phyloP scores from a whole-genome alignment of 768 basidiomycete species.

The Amyloporia xantha region DNA sequence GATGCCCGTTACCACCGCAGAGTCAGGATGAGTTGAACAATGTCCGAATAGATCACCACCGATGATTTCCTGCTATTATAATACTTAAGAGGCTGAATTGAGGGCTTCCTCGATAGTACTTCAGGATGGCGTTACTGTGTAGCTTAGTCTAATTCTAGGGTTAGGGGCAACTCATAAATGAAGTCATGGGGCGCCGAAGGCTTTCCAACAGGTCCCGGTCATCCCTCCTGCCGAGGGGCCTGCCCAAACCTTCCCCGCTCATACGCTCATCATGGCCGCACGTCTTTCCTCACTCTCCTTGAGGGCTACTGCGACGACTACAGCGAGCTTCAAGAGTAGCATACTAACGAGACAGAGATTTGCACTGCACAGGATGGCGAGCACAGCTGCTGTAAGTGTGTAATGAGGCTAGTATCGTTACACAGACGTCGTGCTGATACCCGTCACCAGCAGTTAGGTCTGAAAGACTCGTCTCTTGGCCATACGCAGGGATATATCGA shows the following conservation, averaged over 20 bases:
- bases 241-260: background rate
- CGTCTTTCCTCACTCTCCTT: background rate
- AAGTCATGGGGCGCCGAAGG: background rate
- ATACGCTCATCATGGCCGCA: background rate
- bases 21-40: too few species aligned
- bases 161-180: constrained; percentile 3
- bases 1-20: too few species aligned
- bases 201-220: background rate
- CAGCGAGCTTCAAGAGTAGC: background rate
- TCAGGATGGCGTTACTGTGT: too few species aligned
- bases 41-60: too few species aligned
- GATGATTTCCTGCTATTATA: too few species aligned
- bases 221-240: background rate
- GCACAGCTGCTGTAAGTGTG: constrained; percentile 7
- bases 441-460: constrained; percentile 43
- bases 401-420: too few species aligned
- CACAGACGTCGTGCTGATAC: background rate
- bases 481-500: constrained; percentile 73
- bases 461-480: constrained; percentile 73
- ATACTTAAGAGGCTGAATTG: too few species aligned
- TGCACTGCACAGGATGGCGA: constrained; percentile 7
- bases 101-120: too few species aligned
- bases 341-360: background rate
- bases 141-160: constrained; percentile 1
- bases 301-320: background rate